Evolutionary conservation across 192 early-diverging fungal genomes (phyloP).

Genomic region (Linnemannia exigua): DNA sequence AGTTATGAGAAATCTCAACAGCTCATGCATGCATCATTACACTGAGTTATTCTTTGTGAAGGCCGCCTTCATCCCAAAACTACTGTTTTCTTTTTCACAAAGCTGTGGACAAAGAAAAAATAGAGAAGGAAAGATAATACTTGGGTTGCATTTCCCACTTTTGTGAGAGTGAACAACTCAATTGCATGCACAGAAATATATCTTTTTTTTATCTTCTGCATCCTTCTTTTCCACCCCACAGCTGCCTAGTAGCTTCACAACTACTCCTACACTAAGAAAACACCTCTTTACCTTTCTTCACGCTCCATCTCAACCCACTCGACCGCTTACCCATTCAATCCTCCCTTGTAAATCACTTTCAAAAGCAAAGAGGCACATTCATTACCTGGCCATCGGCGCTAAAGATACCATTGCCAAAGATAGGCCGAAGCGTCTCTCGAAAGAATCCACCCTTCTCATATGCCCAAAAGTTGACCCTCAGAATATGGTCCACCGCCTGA

Average conservation of each 20-base stretch:
- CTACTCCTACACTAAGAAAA: not conserved
- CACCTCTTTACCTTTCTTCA: not conserved
- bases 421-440: slow-evolving; percentile 5
- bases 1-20: not conserved
- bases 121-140: too few species aligned
- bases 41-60: not conserved
- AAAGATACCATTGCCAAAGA: slow-evolving; percentile 43
- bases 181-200: not conserved
- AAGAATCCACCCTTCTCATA: slow-evolving; percentile 39
- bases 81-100: not conserved
- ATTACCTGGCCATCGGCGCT: slow-evolving; percentile 42
- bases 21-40: not conserved
- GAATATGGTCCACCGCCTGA: slow-evolving; percentile 32
- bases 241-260: not conserved
- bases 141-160: not conserved
- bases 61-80: not conserved
- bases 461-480: slow-evolving; percentile 38
- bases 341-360: not conserved
- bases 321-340: not conserved
- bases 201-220: not conserved
- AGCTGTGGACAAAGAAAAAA: not conserved
- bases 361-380: too few species aligned
- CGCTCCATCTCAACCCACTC: not conserved
- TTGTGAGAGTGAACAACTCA: not conserved
- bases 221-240: too few species aligned